Evolutionary conservation across 2,329 filamentous ascomycete species (phyloP).

Genomic region (Botryotinia convoluta): DNA sequence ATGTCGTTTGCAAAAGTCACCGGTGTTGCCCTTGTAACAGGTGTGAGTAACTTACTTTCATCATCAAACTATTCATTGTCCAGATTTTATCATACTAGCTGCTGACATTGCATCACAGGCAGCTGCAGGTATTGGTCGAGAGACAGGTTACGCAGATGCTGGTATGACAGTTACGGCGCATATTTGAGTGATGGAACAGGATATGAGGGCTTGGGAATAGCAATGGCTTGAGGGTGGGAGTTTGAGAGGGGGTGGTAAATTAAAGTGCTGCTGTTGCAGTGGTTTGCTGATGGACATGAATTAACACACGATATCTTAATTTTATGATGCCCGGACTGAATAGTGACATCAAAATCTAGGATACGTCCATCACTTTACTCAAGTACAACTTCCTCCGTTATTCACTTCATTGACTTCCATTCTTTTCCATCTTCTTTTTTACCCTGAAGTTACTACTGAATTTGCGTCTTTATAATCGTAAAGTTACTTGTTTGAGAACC

Average conservation of each 20-base stretch:
- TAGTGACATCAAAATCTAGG: no score
- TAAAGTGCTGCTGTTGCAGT: not conserved
- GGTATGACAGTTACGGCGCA: not conserved
- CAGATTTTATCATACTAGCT: not conserved
- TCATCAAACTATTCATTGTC: not conserved
- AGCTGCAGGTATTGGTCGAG: not conserved
- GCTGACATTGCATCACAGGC: not conserved
- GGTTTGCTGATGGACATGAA: no score
- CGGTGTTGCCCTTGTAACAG: not conserved
- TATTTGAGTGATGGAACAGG: not conserved
- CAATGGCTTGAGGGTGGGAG: not conserved
- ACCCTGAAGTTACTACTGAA: no score
- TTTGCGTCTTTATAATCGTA: rapidly evolving
- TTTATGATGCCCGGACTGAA: no score
- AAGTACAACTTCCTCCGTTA: no score
- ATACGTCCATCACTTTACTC: no score
- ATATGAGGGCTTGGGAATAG: not conserved
- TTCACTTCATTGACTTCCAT: no score
- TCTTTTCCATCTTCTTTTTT: no score
- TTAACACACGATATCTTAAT: no score
- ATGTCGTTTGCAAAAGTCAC: not conserved
- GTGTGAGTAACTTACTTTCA: not conserved
- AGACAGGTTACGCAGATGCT: not conserved
- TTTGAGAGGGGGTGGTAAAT: no score
- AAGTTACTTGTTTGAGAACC: no score